A percentile compares a stretch with the other conserved stretches of the same genome.
Conservation (phyloP, 768 basidiomycete genomes). For the Lentinula guzmanii region DNA sequence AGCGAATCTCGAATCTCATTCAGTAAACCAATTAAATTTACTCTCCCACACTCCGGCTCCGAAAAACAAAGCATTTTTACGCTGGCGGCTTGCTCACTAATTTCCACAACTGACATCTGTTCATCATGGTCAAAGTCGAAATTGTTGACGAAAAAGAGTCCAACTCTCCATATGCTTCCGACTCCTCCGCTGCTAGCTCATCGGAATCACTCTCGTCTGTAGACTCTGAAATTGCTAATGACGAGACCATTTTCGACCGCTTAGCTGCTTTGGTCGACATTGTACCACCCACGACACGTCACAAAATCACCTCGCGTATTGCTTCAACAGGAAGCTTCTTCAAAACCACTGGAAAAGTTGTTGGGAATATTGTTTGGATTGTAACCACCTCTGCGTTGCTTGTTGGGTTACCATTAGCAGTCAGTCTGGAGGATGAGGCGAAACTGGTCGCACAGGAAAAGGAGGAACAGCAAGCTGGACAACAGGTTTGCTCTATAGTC, state of each 20-base stretch:
- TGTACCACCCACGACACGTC: slow-evolving; percentile 85
- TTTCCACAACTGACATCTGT: slow-evolving; percentile 4
- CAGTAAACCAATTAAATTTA: background rate
- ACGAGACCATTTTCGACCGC: slow-evolving; percentile 87
- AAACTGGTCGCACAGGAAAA: slow-evolving; percentile 92
- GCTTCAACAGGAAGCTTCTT: slow-evolving; percentile 57
- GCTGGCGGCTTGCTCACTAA: background rate
- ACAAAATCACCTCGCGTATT: slow-evolving; percentile 58
- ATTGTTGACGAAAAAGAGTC: slow-evolving; percentile 73
- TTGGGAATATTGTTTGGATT: slow-evolving; percentile 91
- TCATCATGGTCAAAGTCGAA: slow-evolving; percentile 88
- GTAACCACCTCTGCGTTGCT: slow-evolving; percentile 91
- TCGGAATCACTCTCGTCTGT: slow-evolving; percentile 77
- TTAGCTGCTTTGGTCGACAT: slow-evolving; percentile 92
- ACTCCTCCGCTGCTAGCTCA: slow-evolving; percentile 67
- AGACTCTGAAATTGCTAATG: slow-evolving; percentile 60
- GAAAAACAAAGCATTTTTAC: background rate
- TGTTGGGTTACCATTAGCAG: slow-evolving; percentile 87
- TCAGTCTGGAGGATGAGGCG: slow-evolving; percentile 93
- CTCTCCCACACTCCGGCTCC: background rate
- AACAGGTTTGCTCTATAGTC: slow-evolving; percentile 49
- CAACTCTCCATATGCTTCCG: slow-evolving; percentile 67
- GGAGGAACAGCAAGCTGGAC: slow-evolving; percentile 93
- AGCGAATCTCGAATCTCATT: slow-evolving; percentile 1
- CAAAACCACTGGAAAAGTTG: slow-evolving; percentile 61